phyloP scores from a whole-genome alignment of 1,139 yeast species.

The Candida gigantensis region DNA sequence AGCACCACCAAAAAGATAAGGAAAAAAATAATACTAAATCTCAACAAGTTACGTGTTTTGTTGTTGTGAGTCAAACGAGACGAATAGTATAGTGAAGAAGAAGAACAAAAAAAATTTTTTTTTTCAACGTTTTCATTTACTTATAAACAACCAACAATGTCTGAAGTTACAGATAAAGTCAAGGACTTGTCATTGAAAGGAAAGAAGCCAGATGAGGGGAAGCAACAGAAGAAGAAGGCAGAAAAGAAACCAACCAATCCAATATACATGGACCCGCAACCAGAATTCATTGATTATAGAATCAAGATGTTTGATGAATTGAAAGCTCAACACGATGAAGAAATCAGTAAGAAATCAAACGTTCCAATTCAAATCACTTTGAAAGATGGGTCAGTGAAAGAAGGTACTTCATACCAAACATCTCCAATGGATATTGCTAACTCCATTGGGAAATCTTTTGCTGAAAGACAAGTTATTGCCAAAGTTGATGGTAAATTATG shows the following conservation, averaged over 20 bases:
- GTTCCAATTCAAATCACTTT: slow-evolving; percentile 72
- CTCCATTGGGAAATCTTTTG: slow-evolving; percentile 77
- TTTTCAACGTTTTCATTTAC: neutral
- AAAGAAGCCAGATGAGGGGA: too few relatives aligned
- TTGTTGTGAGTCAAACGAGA: too few relatives aligned
- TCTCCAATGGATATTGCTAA: slow-evolving; percentile 85
- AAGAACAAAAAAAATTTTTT: neutral
- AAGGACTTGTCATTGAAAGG: slow-evolving; percentile 4
- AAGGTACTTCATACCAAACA: slow-evolving; percentile 86
- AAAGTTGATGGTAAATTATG: slow-evolving; percentile 87
- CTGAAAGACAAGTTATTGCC: slow-evolving; percentile 85
- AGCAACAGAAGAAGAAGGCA: slow-evolving; percentile 21
- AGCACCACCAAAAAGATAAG: neutral
- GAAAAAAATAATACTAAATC: neutral
- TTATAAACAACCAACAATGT: slow-evolving; percentile 2
- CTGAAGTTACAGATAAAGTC: slow-evolving; percentile 7
- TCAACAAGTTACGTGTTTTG: too few relatives aligned
- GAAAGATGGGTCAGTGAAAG: slow-evolving; percentile 80
- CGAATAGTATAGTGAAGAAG: neutral
- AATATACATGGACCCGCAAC: slow-evolving; percentile 70
- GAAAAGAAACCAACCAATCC: slow-evolving; percentile 23
- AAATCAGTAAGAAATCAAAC: slow-evolving; percentile 59
- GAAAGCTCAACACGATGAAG: slow-evolving; percentile 75
- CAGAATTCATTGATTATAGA: slow-evolving; percentile 79
- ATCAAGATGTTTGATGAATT: slow-evolving; percentile 76